Percentiles rank a stretch among this genome's conserved stretches.
Evolutionary conservation across 495 filamentous ascomycete genomes (phyloP).

Genomic region (Penicillium ucsense): DNA sequence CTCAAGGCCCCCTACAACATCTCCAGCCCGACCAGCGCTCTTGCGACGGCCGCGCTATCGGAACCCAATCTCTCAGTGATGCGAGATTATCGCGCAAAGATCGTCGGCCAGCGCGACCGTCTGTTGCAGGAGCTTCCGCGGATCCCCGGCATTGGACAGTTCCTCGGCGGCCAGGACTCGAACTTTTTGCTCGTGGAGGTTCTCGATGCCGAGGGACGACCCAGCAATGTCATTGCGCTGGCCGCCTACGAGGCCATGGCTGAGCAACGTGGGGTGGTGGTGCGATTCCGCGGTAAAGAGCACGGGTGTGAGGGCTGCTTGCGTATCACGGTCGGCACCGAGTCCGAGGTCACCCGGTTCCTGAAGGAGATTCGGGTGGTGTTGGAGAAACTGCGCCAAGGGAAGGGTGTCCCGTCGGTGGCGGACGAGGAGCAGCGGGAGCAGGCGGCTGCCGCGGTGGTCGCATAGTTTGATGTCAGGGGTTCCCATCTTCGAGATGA

Average conservation of each 20-base stretch:
- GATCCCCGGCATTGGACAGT: constrained; percentile 68
- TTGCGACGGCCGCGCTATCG: constrained; percentile 65
- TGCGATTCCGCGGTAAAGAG: constrained; percentile 89
- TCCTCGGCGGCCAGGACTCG: constrained; percentile 67
- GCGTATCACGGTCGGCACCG: constrained; percentile 86
- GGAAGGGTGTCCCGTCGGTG: constrained; percentile 16
- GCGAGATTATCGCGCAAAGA: constrained; percentile 52
- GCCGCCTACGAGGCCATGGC: constrained; percentile 75
- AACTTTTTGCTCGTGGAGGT: constrained; percentile 93
- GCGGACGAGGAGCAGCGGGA: constrained; percentile 21
- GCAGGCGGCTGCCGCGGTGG: constrained; percentile 14
- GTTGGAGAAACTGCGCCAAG: constrained; percentile 38
- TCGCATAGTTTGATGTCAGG: not conserved
- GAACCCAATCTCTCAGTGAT: constrained; percentile 58
- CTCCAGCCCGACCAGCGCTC: constrained; percentile 70
- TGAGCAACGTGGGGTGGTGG: constrained; percentile 81
- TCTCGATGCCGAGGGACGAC: constrained; percentile 55
- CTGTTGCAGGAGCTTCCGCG: constrained; percentile 62
- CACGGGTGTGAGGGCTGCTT: constrained; percentile 79
- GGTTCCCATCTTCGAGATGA: not conserved
- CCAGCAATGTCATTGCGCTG: constrained; percentile 69
- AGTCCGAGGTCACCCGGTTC: constrained; percentile 70
- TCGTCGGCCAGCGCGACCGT: constrained; percentile 68
- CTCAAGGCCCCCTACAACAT: constrained; percentile 96
- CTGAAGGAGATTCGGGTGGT: constrained; percentile 56